Percentiles rank a stretch among this genome's conserved stretches.
These are phyloP conservation scores for Ambrosiella beaveri DNA, from an alignment of 2,329 filamentous ascomycete genomes.

Conservation along the genomic window DNA sequence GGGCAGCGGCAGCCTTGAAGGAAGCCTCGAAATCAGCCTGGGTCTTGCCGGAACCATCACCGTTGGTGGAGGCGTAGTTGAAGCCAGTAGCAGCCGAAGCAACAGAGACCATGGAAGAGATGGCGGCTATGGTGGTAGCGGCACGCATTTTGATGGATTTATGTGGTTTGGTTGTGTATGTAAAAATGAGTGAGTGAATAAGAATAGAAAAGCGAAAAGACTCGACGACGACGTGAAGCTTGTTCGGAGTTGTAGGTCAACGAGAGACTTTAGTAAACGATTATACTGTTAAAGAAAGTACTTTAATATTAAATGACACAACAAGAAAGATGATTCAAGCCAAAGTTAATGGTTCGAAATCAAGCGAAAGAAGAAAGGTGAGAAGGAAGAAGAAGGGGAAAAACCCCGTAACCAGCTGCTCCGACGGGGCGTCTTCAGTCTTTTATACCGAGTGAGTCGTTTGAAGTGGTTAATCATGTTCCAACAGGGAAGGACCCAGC, in stretches of 20 bases:
- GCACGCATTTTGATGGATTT: slow-evolving; percentile 12
- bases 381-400: neutral
- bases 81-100: slow-evolving; percentile 41
- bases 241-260: neutral
- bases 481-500: neutral
- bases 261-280: slow-evolving; percentile 2
- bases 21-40: slow-evolving; percentile 52
- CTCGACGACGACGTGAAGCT: neutral
- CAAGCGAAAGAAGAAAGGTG: neutral
- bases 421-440: neutral
- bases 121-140: slow-evolving; percentile 9
- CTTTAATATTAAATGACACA: neutral
- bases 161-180: neutral
- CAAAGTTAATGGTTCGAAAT: neutral
- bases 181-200: slow-evolving; percentile 4
- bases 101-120: slow-evolving; percentile 6
- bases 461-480: neutral
- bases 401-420: neutral
- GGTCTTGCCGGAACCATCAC: slow-evolving; percentile 39
- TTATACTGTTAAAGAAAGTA: slow-evolving; percentile 5
- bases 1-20: slow-evolving; percentile 46
- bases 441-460: slow-evolving; percentile 1
- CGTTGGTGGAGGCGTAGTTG: slow-evolving; percentile 53
- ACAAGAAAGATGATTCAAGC: neutral
- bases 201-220: neutral